Evolutionary conservation across 2,329 filamentous ascomycete genomes (phyloP), one percentile per base, ranked within the genome.

Genomic region (Cladosporium sp.): DNA sequence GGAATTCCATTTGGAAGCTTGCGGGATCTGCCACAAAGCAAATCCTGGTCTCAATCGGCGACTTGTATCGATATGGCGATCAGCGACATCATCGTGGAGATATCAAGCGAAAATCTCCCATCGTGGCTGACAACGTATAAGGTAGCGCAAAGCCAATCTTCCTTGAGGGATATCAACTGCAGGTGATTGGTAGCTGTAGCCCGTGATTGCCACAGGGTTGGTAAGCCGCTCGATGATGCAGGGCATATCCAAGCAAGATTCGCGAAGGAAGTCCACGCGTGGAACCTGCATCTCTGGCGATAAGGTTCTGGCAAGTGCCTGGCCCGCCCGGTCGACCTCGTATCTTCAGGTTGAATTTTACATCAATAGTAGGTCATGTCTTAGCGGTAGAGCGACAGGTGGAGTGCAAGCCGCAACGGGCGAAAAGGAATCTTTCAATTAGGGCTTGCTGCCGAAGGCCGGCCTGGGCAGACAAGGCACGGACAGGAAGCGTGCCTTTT

Each of bases 361-460:
- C 40, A 46, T 23, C 40, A 46, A 46, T 46, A 21, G 21, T 46
- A 46, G n/a, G 40, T 46, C 40, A 21, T 21, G 18, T n/a, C 8
- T 21, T 46, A 46, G 40, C n/a, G 40, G 40, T 12, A 46, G 10
- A 46, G 40, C n/a, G n/a, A 46, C n/a, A 46, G n/a, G 40, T 10
- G n/a, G 7, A 46, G 40, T 1, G n/a, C 40, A 46, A 21, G 40
- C n/a, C 40, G n/a, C 40, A 46, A 23, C 40, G n/a, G 40, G 40
- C 40, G 53, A 21, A 31, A 31, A 31, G 28, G 53, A 35, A 35
- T 56, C 16, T 31, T 35, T 33, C 28, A 49, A 12, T 46, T 46
- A 59, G 57, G 57, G 57, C 57, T 59, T 7, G 26, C 18, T 46
- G 57, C 57, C 57, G 57, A 23, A 59, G 35, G 16, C 57, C 57